Percentiles rank a stretch among this genome's conserved stretches.
Conservation (phyloP, 1,139 yeast genomes). For the Suhomyces taliae region DNA sequence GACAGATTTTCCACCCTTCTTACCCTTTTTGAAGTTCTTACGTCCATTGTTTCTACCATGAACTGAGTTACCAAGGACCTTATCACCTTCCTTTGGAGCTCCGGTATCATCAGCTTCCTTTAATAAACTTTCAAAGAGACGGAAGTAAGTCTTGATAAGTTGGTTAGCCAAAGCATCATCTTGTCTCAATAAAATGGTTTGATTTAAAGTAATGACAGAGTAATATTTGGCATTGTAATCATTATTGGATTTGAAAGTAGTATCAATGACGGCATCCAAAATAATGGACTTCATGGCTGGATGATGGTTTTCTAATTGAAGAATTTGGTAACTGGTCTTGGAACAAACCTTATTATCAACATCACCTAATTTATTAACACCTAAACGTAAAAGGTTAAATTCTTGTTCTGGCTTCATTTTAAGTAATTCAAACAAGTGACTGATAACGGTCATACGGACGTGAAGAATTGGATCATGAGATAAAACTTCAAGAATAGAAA, state of each 20-base stretch:
- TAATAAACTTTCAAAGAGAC: constrained; percentile 79
- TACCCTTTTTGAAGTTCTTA: constrained; percentile 50
- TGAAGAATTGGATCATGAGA: constrained; percentile 92
- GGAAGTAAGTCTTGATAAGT: constrained; percentile 80
- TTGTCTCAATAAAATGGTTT: constrained; percentile 78
- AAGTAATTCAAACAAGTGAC: constrained; percentile 76
- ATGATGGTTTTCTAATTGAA: constrained; percentile 84
- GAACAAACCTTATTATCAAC: constrained; percentile 88
- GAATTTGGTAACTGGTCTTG: constrained; percentile 77
- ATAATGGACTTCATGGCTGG: constrained; percentile 93
- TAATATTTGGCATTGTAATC: constrained; percentile 90
- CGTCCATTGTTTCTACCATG: constrained; percentile 56
- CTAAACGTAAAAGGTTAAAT: constrained; percentile 81
- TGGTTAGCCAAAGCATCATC: constrained; percentile 80
- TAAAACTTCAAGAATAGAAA: constrained; percentile 69
- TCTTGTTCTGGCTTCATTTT: constrained; percentile 95
- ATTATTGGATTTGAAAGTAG: constrained; percentile 69
- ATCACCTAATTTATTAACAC: constrained; percentile 94
- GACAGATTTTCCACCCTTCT: constrained; percentile 81
- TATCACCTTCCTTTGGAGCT: constrained; percentile 36
- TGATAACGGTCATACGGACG: constrained; percentile 75
- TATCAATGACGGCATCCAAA: constrained; percentile 76
- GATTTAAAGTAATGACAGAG: constrained; percentile 84
- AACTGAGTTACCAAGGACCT: constrained; percentile 40
- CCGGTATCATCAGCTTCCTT: constrained; percentile 46